Base-by-base conservation (phyloP, 305 asterid genomes). In the Rubia peregrina region DNA sequence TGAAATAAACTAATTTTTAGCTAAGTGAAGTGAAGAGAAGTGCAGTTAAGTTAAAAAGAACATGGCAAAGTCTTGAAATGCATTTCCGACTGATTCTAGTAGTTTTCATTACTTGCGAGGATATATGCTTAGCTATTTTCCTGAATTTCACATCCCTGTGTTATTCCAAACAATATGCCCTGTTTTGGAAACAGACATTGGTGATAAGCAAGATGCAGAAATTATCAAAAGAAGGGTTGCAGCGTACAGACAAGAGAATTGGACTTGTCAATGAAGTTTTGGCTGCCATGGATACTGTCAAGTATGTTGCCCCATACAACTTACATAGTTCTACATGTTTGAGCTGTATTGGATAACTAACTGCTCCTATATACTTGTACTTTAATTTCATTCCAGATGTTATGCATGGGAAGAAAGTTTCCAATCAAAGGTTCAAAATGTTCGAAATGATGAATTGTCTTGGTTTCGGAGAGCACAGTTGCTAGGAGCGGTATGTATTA, bases 321-420 rank as follows among this genome's bases (percentile, higher is more conserved):
- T 9, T 6, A n/a, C 12, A 57, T 41, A 19, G 55, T 12, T 68
- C 14, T 17, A 7, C 30, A 48, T 59, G 42, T 24, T 30, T 55
- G 41, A 16, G 26, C 55, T 56, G 65, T 43, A 26, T 40, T 48
- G 5, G 38, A 24, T 40, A 24, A 55, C 67, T 55, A 65, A 70
- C 22, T 48, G n/a, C 17, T 33, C 30, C 0, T 11, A 22, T 62
- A n/a, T 60, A 60, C 61, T 77, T 64, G 17, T 73, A 62, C 16
- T 78, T 65, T 71, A 77, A 51, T 75, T 82, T 74, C 55, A 17
- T 53, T 82, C 76, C 92, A 91, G 97, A 84, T 94, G 93, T 79
- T 94, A 89, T 71, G 97, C 99, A 61, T 91, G 99, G 98, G 98
- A 91, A 84, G 67, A 81, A 49, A 94, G 98, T 84, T 94, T 94